A percentile compares a stretch with the other conserved stretches of the same genome.
Conservation (phyloP, 306 rosid species). For the Begonia peltatifolia region DNA sequence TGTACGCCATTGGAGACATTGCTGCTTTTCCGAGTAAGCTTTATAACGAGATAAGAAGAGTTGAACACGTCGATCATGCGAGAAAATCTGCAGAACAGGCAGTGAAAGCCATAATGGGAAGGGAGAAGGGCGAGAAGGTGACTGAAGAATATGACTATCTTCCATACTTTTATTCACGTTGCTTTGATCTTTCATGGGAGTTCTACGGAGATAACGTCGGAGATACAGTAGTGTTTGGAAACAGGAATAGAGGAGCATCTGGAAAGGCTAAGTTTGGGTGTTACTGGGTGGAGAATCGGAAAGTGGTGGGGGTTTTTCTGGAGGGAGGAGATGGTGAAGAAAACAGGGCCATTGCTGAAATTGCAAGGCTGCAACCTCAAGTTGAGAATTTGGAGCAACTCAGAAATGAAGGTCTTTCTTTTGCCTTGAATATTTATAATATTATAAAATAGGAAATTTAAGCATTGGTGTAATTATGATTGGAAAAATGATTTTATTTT, state of each 20-base stretch:
- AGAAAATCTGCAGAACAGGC: conserved; percentile 32
- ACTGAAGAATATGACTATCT: conserved; percentile 20
- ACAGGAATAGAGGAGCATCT: conserved; percentile 2
- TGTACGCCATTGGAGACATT: conserved; percentile 27
- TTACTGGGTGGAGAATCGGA: conserved; percentile 25
- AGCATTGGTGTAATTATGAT: too few relatives aligned
- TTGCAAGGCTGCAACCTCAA: conserved; percentile 21
- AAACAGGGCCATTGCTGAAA: conserved; percentile 19
- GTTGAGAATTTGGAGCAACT: conserved; percentile 9
- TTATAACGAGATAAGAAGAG: conserved; percentile 26
- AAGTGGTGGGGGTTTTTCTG: conserved; percentile 26
- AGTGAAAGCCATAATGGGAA: conserved; percentile 21
- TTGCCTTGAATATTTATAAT: conserved; percentile 7
- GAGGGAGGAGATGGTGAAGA: conserved; percentile 35
- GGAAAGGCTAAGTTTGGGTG: conserved; percentile 27
- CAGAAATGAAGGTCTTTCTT: conserved; percentile 16
- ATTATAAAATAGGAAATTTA: neutral
- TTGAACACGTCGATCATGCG: conserved; percentile 36
- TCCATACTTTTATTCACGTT: conserved; percentile 25
- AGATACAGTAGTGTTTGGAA: conserved; percentile 20
- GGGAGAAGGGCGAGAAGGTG: conserved; percentile 3
- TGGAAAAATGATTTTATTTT: too few relatives aligned
- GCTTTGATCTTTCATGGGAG: conserved; percentile 28
- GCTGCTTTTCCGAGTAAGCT: conserved; percentile 22
- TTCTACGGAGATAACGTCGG: conserved; percentile 36